Conservation (phyloP, 768 basidiomycete species). For the Hygrocybe punicea region DNA sequence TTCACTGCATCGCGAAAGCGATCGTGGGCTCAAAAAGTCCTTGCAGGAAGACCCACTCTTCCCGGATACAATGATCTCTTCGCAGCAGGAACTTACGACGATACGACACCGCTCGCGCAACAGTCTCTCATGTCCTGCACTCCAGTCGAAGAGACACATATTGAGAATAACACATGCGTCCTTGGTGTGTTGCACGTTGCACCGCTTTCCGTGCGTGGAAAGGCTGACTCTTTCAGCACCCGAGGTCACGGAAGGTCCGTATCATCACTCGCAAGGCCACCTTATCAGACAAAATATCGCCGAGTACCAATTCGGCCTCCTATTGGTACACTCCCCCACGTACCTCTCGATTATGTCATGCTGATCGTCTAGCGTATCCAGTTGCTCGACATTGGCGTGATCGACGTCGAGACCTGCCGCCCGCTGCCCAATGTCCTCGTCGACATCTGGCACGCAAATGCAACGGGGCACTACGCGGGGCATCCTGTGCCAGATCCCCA, state of each 20-base stretch:
- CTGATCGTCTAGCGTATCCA: slow-evolving; percentile 12
- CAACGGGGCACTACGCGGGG: slow-evolving; percentile 53
- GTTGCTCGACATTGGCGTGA: slow-evolving; percentile 55
- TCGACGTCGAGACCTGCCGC: slow-evolving; percentile 55
- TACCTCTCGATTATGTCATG: not conserved
- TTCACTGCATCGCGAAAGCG: slow-evolving; percentile 50
- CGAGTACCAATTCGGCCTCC: slow-evolving; percentile 48
- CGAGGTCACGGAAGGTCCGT: slow-evolving; percentile 53
- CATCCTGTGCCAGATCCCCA: slow-evolving; percentile 48
- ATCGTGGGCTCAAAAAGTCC: slow-evolving; percentile 45
- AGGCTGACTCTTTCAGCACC: slow-evolving; percentile 30
- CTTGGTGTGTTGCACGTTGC: slow-evolving; percentile 27
- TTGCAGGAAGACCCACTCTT: slow-evolving; percentile 38
- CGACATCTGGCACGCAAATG: slow-evolving; percentile 58
- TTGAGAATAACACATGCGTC: slow-evolving; percentile 55
- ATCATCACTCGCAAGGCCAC: slow-evolving; percentile 49
- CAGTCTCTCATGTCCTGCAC: slow-evolving; percentile 43
- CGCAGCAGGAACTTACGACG: slow-evolving; percentile 35
- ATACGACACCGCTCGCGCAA: slow-evolving; percentile 22
- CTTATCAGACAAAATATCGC: slow-evolving; percentile 54
- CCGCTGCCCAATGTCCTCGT: slow-evolving; percentile 56
- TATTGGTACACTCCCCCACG: slow-evolving; percentile 35
- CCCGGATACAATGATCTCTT: slow-evolving; percentile 46
- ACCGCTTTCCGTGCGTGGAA: not conserved
- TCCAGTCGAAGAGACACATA: slow-evolving; percentile 44